Evolutionary conservation across 2,329 filamentous ascomycete species (phyloP), one percentile per base, ranked within the genome.

Genomic region (Ustulina deusta): DNA sequence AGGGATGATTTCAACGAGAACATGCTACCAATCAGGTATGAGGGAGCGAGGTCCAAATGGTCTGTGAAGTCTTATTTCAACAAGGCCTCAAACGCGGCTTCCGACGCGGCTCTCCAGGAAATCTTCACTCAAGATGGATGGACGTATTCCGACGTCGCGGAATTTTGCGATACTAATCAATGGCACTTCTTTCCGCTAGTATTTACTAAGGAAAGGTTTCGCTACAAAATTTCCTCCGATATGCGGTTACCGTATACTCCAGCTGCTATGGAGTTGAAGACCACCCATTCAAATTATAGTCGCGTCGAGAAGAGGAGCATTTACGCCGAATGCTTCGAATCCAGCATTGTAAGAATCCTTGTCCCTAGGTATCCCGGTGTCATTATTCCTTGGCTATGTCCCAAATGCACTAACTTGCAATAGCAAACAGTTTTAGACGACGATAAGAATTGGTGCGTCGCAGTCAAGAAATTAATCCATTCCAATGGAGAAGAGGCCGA

Each of bases 231-330:
- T 6, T 15, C 46, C 1, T 42, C 32, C 17, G 22, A 42, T 17
- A 61, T 52, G 58, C 58, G 58, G 15, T 42, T 61, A 15, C 58
- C 58, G 10, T 61, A 52, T 42, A 42, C 38, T 44, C 38, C 34
- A 42, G 22, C 34, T 22, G 10, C 15, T 7, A 40, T 52, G 46
- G n/a, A 42, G 17, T 20, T 32, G 9, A 51, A 51, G 44, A 51
- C 32, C 5, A 17, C 20, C 17, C 2, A 22, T 3, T 52, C 58
- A 20, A 32, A 51, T 4, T 49, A 61, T 11, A 61, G 58, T 49
- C 34, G 34, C 25, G 58, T 61, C 10, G 32, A 61, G 42, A 61
- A 42, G 58, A 61, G 34, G 15, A 61, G 46, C 58, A 61, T 61
- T 34, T 42, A 61, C 13, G 15, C 4, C 29, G 46, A 52, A 22